Conservation (phyloP, 331 rosid genomes). For the Stylosanthes scabra region DNA sequence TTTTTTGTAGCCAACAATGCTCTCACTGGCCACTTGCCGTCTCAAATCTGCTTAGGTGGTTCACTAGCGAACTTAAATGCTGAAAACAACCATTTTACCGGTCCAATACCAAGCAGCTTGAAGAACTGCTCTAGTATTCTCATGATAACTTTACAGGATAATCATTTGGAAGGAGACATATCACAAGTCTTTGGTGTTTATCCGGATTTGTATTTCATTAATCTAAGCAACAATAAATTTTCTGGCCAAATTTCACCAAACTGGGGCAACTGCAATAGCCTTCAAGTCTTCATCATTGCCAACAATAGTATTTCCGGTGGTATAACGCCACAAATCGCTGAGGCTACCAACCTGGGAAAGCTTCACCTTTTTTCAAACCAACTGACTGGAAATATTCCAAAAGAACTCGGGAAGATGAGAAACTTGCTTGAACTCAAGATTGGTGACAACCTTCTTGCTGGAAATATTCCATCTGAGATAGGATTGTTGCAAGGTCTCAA, state of each 20-base stretch:
- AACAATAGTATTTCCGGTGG: background rate
- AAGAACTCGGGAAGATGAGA: slow-evolving; percentile 38
- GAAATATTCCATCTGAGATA: slow-evolving; percentile 39
- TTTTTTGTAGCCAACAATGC: background rate
- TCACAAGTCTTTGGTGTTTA: background rate
- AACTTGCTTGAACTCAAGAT: slow-evolving; percentile 14
- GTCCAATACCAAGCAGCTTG: background rate
- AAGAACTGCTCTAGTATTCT: background rate
- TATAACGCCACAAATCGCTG: slow-evolving; percentile 39
- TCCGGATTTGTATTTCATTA: background rate
- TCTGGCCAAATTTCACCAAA: slow-evolving; percentile 34
- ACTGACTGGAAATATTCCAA: slow-evolving; percentile 42
- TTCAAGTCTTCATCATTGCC: background rate
- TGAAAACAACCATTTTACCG: background rate
- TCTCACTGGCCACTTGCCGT: slow-evolving; percentile 40
- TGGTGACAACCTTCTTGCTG: slow-evolving; percentile 33
- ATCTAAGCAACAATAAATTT: slow-evolving; percentile 34
- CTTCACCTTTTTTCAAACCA: slow-evolving; percentile 45
- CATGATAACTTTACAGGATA: slow-evolving; percentile 25
- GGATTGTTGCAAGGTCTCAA: slow-evolving; percentile 26
- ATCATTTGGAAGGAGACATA: background rate
- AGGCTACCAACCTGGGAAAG: slow-evolving; percentile 17
- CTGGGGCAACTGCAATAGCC: slow-evolving; percentile 31
- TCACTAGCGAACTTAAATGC: accelerated
- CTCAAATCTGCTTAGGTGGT: background rate